Conservation (phyloP, 1,139 yeast genomes). For the Barnettozyma hawaiiensis region DNA sequence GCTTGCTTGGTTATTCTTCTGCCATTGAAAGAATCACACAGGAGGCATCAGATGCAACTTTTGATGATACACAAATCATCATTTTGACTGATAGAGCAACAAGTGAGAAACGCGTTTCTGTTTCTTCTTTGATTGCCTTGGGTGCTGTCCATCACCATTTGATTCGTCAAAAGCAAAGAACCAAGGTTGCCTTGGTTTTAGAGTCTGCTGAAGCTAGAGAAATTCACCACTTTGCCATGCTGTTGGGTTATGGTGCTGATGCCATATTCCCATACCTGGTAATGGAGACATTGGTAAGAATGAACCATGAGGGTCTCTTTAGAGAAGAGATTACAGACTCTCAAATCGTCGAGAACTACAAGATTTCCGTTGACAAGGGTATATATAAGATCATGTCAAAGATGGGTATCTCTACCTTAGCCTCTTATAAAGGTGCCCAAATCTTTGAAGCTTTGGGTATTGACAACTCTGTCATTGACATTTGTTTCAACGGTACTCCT, state of each 20-base stretch:
- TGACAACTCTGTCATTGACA: conserved; percentile 90
- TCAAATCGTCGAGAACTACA: conserved; percentile 67
- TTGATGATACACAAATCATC: conserved; percentile 66
- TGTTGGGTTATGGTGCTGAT: conserved; percentile 96
- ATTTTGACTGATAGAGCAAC: conserved; percentile 70
- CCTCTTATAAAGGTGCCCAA: conserved; percentile 97
- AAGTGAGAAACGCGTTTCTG: conserved; percentile 59
- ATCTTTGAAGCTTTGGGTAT: conserved; percentile 96
- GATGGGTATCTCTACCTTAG: conserved; percentile 98
- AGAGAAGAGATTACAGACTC: conserved; percentile 49
- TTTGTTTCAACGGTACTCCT: conserved; percentile 96
- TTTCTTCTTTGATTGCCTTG: conserved; percentile 87
- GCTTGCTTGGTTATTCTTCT: conserved; percentile 76
- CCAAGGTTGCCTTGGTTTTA: conserved; percentile 84
- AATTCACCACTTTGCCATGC: conserved; percentile 91
- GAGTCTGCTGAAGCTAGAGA: conserved; percentile 98
- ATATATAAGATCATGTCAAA: conserved; percentile 95
- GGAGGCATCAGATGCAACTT: conserved; percentile 82
- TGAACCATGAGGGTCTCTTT: conserved; percentile 77
- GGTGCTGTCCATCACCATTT: conserved; percentile 97
- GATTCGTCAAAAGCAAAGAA: conserved; percentile 93
- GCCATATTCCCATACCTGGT: conserved; percentile 93
- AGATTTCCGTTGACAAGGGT: conserved; percentile 81
- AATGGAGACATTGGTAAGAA: conserved; percentile 78
- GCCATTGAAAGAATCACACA: conserved; percentile 85